Evolutionary conservation across 306 rosid genomes (phyloP), one percentile per base, ranked within the genome.

Genomic region (Rosa chinensis): DNA sequence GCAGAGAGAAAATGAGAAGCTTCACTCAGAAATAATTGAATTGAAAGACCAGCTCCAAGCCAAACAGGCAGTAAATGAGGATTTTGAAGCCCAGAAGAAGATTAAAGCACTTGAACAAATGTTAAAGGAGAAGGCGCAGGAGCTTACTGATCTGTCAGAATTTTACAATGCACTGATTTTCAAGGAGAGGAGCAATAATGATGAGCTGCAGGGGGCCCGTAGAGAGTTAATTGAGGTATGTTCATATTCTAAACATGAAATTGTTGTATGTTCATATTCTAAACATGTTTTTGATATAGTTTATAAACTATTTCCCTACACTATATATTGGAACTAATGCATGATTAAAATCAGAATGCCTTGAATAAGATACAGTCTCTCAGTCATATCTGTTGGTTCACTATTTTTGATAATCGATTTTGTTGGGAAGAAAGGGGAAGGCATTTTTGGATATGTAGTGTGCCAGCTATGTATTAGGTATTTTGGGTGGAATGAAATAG

Each of bases 151-250:
- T 32, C 18, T 70, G 49, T 85, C 88, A 50, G 78, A 40, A 20
- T 83, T 87, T 23, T 85, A 79, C n/a, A 89, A 84, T 80, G 5
- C 85, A 32, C 93, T 94, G 3, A 52, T 86, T 43, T 17, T 88
- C 75, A 82, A 78, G 83, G 94, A 88, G 80, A 90, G 89, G 17
- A 79, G 72, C 63, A 84, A 82, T 43, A 94, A 94, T 75, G 94
- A 92, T 23, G 97, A 92, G 77, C 77, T 92, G 79, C 91, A 88
- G 74, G 89, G 86, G 37, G 93, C 92, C 66, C 96, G 98, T 68
- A 83, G 89, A 82, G 90, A 79, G 61, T 80, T 89, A 77, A 88
- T 88, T 17, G 84, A 83, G 4, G 89, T 70, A 68, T 47, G 75
- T 67, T 17, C 42, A 17, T 25, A 23, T 59, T 17, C 45, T 7